phyloP scores from a whole-genome alignment of 148 eudicot species.

The Dianthus caryophyllus region DNA sequence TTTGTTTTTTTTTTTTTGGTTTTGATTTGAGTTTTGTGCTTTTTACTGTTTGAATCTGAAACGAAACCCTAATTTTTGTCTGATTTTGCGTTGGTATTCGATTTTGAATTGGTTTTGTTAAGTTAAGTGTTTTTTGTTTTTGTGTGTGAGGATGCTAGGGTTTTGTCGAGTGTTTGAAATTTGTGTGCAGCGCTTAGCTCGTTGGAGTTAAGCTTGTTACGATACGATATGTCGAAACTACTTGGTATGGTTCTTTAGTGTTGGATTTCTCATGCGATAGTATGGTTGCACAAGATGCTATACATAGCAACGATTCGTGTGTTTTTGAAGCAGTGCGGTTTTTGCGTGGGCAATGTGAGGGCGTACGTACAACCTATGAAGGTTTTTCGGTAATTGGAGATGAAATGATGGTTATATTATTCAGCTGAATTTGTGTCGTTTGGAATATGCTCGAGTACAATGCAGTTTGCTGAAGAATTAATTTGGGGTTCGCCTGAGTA shows the following conservation, averaged over 20 bases:
- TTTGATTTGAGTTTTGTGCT: not conserved
- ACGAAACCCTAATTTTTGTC: conserved; percentile 16
- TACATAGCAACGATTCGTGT: not conserved
- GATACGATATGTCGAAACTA: not conserved
- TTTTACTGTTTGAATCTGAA: not conserved
- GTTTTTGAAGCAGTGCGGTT: too few species aligned
- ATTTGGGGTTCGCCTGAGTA: not conserved
- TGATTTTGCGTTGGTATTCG: not conserved
- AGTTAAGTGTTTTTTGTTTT: not conserved
- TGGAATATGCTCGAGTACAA: not conserved
- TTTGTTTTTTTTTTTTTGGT: too few species aligned
- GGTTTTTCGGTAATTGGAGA: not conserved
- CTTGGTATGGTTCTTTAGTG: not conserved
- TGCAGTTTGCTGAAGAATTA: not conserved
- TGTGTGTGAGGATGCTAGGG: not conserved
- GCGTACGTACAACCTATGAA: not conserved
- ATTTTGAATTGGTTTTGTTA: not conserved
- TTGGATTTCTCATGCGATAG: not conserved
- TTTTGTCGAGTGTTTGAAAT: not conserved
- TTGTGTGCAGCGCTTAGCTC: too few species aligned
- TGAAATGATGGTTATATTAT: not conserved
- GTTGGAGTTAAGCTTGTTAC: not conserved
- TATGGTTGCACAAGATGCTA: not conserved
- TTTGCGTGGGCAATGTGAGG: not conserved
- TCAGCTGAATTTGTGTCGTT: not conserved